Evolutionary conservation across 305 asterid genomes (phyloP).

Genomic region (Fraxinus dipetala): DNA sequence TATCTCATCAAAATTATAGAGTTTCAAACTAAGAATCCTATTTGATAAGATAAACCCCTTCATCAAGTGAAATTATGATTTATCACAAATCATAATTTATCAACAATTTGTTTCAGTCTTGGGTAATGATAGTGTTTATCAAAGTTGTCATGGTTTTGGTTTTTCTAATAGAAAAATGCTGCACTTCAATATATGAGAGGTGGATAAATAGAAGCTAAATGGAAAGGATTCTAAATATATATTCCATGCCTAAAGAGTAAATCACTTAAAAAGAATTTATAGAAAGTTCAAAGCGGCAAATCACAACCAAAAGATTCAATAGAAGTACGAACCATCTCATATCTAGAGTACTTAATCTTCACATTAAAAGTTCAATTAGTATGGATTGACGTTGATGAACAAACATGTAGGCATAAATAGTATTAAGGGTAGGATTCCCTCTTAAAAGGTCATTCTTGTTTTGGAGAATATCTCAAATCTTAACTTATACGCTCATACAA

Average conservation of each 20-base stretch:
- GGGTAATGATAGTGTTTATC: background rate
- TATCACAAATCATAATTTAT: background rate
- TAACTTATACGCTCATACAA: background rate
- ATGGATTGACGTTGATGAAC: background rate
- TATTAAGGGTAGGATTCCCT: background rate
- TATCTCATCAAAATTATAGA: background rate
- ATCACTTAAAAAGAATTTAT: background rate
- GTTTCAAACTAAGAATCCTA: background rate
- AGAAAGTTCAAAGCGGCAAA: background rate
- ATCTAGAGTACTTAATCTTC: background rate
- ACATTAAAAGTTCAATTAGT: background rate
- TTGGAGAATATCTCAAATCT: background rate
- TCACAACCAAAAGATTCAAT: background rate
- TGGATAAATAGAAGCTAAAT: background rate
- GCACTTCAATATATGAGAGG: background rate
- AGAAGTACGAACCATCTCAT: background rate
- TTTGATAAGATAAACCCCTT: background rate
- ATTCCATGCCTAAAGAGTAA: background rate
- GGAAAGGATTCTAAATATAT: background rate
- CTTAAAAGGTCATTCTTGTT: background rate
- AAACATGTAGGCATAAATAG: background rate
- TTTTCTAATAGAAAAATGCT: background rate
- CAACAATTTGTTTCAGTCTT: background rate
- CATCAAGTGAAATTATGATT: background rate
- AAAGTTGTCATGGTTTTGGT: background rate